These are phyloP conservation scores for Acacia pycnantha DNA, from an alignment of 331 rosid species.

Conservation along the genomic window DNA sequence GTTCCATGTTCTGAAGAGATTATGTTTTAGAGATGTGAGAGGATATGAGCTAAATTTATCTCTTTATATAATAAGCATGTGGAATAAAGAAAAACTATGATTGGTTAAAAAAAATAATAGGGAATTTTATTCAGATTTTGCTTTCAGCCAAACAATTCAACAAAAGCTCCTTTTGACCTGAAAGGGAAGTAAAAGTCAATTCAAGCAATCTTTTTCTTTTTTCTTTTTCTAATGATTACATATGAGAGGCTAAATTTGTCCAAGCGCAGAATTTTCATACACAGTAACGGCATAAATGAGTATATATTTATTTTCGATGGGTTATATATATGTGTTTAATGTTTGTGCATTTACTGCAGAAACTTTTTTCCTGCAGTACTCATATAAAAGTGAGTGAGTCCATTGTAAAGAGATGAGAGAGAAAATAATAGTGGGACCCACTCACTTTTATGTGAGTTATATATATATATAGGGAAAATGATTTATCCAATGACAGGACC, in stretches of 20 bases:
- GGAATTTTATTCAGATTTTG: not conserved
- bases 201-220: not conserved
- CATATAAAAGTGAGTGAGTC: too few species aligned
- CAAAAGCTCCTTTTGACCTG: not conserved
- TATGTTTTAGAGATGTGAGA: not conserved
- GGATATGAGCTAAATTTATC: not conserved
- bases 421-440: too few species aligned
- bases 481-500: too few species aligned
- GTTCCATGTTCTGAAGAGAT: conserved; percentile 12
- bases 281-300: too few species aligned
- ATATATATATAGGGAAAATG: too few species aligned
- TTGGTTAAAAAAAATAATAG: not conserved
- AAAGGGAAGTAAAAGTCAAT: not conserved
- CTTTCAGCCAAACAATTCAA: not conserved
- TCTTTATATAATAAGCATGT: not conserved
- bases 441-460: too few species aligned
- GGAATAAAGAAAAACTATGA: not conserved
- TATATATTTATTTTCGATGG: too few species aligned
- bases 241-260: not conserved
- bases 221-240: too few species aligned
- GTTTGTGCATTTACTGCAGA: too few species aligned
- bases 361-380: too few species aligned
- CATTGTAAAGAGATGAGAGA: too few species aligned
- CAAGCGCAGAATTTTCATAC: not conserved
- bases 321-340: too few species aligned